These are phyloP conservation scores for Cystobasidium sp. DNA, from an alignment of 1,284 basidiomycete species.

Conservation along the genomic window DNA sequence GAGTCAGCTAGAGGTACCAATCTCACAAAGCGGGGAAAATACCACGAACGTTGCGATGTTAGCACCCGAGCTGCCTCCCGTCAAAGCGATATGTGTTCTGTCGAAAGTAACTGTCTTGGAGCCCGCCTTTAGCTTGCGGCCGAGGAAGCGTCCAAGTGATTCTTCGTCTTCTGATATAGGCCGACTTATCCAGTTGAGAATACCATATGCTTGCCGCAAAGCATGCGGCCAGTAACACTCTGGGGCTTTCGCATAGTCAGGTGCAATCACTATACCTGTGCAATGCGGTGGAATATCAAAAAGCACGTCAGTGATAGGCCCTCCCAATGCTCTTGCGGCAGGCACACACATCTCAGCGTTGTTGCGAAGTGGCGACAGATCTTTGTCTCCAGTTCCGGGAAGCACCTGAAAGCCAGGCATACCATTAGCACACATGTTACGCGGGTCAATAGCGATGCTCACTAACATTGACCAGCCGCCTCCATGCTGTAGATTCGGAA, in stretches of 20 bases:
- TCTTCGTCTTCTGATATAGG: conserved; percentile 12
- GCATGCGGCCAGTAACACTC: conserved; percentile 39
- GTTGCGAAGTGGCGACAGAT: conserved; percentile 32
- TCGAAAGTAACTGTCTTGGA: conserved; percentile 9
- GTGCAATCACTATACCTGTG: conserved; percentile 36
- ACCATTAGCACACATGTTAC: not conserved
- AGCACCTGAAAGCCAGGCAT: conserved; percentile 5
- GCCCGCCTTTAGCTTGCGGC: conserved; percentile 6
- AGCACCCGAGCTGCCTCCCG: conserved; percentile 32
- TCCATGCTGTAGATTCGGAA: conserved; percentile 23
- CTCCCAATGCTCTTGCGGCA: not conserved
- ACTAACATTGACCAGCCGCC: conserved; percentile 42
- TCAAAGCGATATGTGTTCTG: conserved; percentile 28
- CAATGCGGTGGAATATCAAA: not conserved
- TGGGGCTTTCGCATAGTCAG: conserved; percentile 41
- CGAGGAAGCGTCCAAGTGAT: conserved; percentile 20
- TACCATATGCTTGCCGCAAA: conserved; percentile 30
- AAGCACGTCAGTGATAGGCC: not conserved
- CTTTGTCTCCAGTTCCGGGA: conserved; percentile 30
- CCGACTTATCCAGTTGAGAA: conserved; percentile 31
- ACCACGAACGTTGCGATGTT: conserved; percentile 35
- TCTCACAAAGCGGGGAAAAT: not conserved
- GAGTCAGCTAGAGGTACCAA: not conserved
- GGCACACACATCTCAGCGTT: conserved; percentile 14
- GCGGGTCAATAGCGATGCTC: no score